phyloP scores from a whole-genome alignment of 2,329 filamentous ascomycete genomes.

The Incumbomyces delicatus region DNA sequence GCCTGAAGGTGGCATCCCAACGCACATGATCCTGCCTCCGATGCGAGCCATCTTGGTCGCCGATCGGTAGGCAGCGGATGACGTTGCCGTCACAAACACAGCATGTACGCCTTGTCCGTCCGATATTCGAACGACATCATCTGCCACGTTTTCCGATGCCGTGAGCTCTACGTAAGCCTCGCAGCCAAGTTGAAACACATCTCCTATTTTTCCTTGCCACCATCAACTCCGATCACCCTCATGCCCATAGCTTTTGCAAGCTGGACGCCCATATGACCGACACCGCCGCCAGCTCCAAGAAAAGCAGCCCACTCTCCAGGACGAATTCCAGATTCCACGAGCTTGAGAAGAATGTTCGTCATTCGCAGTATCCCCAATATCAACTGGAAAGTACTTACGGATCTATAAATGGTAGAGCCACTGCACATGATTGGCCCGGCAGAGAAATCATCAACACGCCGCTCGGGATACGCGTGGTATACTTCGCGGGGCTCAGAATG shows the following conservation, averaged over 20 bases:
- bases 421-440: slow-evolving; percentile 36
- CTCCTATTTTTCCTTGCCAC: slow-evolving; percentile 24
- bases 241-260: slow-evolving; percentile 37
- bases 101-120: slow-evolving; percentile 12
- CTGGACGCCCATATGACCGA: slow-evolving; percentile 27
- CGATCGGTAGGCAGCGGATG: slow-evolving; percentile 9
- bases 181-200: slow-evolving; percentile 27
- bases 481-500: slow-evolving; percentile 28
- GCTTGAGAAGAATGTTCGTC: too few species aligned
- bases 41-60: slow-evolving; percentile 4
- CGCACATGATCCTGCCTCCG: slow-evolving; percentile 38
- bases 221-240: slow-evolving; percentile 32
- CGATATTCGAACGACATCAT: slow-evolving; percentile 11
- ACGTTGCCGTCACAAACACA: slow-evolving; percentile 10
- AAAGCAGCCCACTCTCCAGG: slow-evolving; percentile 20
- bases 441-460: slow-evolving; percentile 26
- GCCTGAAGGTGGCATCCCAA: slow-evolving; percentile 26
- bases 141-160: slow-evolving; percentile 12
- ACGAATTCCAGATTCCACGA: slow-evolving; percentile 18
- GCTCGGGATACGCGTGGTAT: slow-evolving; percentile 27
- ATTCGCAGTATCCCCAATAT: too few species aligned
- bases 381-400: too few species aligned
- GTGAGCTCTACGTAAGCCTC: slow-evolving; percentile 31
- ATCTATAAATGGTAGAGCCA: slow-evolving; percentile 38
- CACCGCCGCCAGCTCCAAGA: slow-evolving; percentile 31